A percentile compares a stretch with the other conserved stretches of the same genome.
Evolutionary conservation across 169 alveolate species (phyloP).

Genomic region (Cryptosporidium parvum): DNA sequence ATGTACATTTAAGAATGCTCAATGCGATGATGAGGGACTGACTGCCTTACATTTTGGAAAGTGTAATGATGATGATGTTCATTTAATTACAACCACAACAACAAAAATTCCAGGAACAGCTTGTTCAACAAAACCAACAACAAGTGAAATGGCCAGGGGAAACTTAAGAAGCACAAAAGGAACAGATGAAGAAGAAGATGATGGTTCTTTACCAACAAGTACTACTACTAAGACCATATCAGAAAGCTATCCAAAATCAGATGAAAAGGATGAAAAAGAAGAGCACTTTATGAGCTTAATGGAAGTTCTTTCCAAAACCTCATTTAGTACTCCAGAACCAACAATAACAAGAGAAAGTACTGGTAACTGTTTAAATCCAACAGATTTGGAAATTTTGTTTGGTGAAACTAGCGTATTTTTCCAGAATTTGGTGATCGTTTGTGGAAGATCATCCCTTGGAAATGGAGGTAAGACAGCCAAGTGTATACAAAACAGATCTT

Average conservation of each 20-base stretch:
- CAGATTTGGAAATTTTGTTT: conserved; percentile 21
- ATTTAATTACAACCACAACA: not conserved
- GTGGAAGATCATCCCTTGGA: conserved; percentile 71
- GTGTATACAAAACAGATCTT: not conserved
- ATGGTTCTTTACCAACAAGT: not conserved
- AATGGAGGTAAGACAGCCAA: conserved; percentile 30
- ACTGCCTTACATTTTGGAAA: conserved; percentile 16
- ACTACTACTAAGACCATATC: conserved; percentile 33
- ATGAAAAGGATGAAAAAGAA: not conserved
- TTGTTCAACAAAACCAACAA: conserved; percentile 36
- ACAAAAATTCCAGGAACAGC: not conserved
- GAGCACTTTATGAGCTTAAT: not conserved
- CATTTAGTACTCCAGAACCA: conserved; percentile 30
- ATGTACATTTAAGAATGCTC: conserved; percentile 41
- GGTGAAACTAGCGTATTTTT: not conserved
- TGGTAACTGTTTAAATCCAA: conserved; percentile 32
- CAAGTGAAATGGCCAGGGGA: not conserved
- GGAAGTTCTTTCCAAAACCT: conserved; percentile 2
- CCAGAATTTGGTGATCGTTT: conserved; percentile 35
- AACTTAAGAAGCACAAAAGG: not conserved
- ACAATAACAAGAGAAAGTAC: conserved; percentile 37
- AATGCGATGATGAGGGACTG: conserved; percentile 24
- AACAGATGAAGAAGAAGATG: not conserved
- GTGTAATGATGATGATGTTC: not conserved
- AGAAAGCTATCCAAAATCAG: not conserved